Conservation (phyloP, 148 eudicot genomes). For the Silene latifolia region DNA sequence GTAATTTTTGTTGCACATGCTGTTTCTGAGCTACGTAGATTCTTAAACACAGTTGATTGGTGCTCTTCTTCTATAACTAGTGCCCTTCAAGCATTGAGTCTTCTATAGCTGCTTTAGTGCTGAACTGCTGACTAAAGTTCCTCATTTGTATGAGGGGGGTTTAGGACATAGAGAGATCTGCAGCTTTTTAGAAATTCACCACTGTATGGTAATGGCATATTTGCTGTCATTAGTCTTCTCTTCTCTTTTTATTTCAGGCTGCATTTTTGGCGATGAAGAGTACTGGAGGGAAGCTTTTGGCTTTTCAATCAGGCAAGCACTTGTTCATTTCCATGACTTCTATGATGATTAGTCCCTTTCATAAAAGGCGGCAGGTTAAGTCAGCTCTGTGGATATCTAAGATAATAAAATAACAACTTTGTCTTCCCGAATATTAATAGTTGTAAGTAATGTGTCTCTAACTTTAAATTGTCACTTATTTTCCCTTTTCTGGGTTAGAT, state of each 20-base stretch:
- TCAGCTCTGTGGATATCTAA: not conserved
- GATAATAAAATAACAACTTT: not conserved
- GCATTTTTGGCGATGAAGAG: slow-evolving; percentile 94
- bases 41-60: not conserved
- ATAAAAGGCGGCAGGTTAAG: not conserved
- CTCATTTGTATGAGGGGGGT: not conserved
- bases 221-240: not conserved
- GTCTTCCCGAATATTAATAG: not conserved
- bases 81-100: not conserved
- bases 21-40: not conserved
- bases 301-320: slow-evolving; percentile 85
- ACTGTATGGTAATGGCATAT: not conserved
- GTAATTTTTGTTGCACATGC: slow-evolving; percentile 2
- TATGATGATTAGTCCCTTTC: not conserved
- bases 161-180: not conserved
- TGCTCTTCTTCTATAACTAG: not conserved
- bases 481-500: not conserved
- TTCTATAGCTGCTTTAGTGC: not conserved
- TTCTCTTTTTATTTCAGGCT: slow-evolving; percentile 50
- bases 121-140: not conserved
- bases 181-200: not conserved
- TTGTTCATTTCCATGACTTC: slow-evolving; percentile 1
- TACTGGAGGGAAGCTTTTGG: slow-evolving; percentile 92
- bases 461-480: not conserved
- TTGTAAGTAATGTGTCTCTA: not conserved